Base-by-base conservation (phyloP, 768 basidiomycete species). In the Dentipellis fragilis region DNA sequence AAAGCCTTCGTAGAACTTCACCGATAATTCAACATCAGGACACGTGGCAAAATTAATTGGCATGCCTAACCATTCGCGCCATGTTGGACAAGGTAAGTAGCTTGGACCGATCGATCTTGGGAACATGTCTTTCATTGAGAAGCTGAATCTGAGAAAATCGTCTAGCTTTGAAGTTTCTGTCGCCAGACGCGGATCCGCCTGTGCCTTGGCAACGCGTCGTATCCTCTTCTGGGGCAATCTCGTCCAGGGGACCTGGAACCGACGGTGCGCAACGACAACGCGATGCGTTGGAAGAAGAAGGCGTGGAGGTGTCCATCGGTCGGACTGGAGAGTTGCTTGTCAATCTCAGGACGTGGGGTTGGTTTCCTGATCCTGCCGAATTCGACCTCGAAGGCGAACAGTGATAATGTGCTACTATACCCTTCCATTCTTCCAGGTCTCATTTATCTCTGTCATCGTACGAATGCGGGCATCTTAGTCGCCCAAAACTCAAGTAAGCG, bases 201-300 rank as follows among this genome's bases (percentile, higher is more conserved):
- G 79, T 92, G 1, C 90, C 89, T 0, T 93, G 89, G 89, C 77
- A 91, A 58, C 80, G 89, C 34, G 87, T 92, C 4, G 73, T 92
- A 12, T 76, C 80, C 3, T 75, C 87, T 0, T 76, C 83, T 0
- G 89, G 90, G 1, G 69, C 74, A 1, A 87, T 89, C 60, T 90
- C 90, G 1, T 92, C 89, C 7, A 78, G 93, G 46, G 91, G 88
- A 0, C 89, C 92, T 3, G 87, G 84, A 3, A 93, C 93, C 3
- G 72, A 79, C 40, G 91, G 90, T 2, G 91, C 91, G 0, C 78
- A 78, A 47, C 72, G 81, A 1, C 93, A 96, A 65, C 73, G 81
- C 16, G 82, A 85, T n/a, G 83, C 77, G 2, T 76, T 96, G 12
- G 80, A 84, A 56, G 83, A 80, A 0, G 93, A 94, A 67, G 90